Evolutionary conservation across 805 yeast species (phyloP), one percentile per base, ranked within the genome.

Genomic region (Metschnikowia cubensis): DNA sequence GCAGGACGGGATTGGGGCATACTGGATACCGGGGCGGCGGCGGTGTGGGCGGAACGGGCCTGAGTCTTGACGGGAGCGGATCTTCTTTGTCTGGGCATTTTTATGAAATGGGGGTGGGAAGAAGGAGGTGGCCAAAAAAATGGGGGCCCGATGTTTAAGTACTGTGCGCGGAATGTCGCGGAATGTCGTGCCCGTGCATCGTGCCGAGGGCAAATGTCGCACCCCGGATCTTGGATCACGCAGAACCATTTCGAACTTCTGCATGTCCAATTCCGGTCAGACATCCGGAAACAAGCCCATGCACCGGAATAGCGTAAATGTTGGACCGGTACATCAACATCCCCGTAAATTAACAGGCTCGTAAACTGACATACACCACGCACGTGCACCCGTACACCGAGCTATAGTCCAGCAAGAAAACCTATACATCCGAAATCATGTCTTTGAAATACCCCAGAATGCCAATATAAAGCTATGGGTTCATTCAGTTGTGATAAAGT

Each of bases 11-110:
- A 57, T 45, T 55, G 53, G 33, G 55, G 51, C 34, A 51, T 48
- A 39, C 56, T 50, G 31, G 60, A 53, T 17, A 63, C 59, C 48
- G 81, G 77, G 38, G 83, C 81, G 52, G 96, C 87, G 61, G 90
- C 83, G 39, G 96, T 84, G 57, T 85, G 84, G 33, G 91, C 89
- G 25, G 83, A 76, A 74, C 95, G 84, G 39, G 81, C 64, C 65
- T 80, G 88, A 20, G 70, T 61, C 62, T 73, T 68, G 51, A 75
- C 76, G 54, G 77, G 77, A 42, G 79, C 72, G 49, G 79, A 70
- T 64, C 80, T 74, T 66, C 80, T 77, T 65, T 79, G 83, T 64
- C 80, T 80, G 56, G 84, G 65, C 77, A 73, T 73, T 42, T 33
- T 8, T 15, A 13, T 17, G 18, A 11, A 13, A 10, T 38, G 31